A percentile compares a stretch with the other conserved stretches of the same genome.
phyloP scores from a whole-genome alignment of 2,329 filamentous ascomycete species.

The Xylariaceae sp. region DNA sequence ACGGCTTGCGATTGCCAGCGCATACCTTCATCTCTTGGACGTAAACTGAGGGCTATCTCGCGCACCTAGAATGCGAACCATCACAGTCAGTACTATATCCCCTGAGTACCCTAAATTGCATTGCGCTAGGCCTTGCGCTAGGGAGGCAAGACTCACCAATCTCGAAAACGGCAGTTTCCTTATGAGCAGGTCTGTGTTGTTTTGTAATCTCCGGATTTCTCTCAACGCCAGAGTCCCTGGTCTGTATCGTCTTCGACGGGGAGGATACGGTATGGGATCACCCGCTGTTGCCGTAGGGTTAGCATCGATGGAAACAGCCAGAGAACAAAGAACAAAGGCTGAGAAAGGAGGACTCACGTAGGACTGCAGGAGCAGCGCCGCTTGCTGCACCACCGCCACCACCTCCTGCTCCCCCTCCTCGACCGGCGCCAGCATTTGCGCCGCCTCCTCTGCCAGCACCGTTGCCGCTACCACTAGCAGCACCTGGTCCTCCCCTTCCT shows the following conservation, averaged over 20 bases:
- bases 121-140: not conserved
- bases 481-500: slow-evolving; percentile 2
- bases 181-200: slow-evolving; percentile 80
- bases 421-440: slow-evolving; percentile 12
- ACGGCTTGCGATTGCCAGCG: slow-evolving; percentile 97
- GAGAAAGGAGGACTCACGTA: slow-evolving; percentile 32
- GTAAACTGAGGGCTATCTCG: slow-evolving; percentile 65
- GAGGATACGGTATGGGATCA: slow-evolving; percentile 60
- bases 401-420: slow-evolving; percentile 14
- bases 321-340: not conserved
- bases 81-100: slow-evolving; percentile 1
- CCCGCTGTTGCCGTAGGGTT: slow-evolving; percentile 50
- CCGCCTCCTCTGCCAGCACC: slow-evolving; percentile 3
- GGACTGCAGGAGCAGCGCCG: slow-evolving; percentile 16
- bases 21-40: slow-evolving; percentile 62
- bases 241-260: slow-evolving; percentile 58
- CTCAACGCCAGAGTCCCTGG: slow-evolving; percentile 82
- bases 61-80: slow-evolving; percentile 45
- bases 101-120: not conserved
- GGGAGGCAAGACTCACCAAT: slow-evolving; percentile 47
- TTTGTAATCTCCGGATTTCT: slow-evolving; percentile 89
- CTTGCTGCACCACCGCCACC: slow-evolving; percentile 16
- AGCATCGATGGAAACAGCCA: slow-evolving; percentile 10
- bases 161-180: slow-evolving; percentile 75
- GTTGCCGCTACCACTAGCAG: not conserved